phyloP scores from a whole-genome alignment of 495 filamentous ascomycete genomes.

The Letharia columbiana region DNA sequence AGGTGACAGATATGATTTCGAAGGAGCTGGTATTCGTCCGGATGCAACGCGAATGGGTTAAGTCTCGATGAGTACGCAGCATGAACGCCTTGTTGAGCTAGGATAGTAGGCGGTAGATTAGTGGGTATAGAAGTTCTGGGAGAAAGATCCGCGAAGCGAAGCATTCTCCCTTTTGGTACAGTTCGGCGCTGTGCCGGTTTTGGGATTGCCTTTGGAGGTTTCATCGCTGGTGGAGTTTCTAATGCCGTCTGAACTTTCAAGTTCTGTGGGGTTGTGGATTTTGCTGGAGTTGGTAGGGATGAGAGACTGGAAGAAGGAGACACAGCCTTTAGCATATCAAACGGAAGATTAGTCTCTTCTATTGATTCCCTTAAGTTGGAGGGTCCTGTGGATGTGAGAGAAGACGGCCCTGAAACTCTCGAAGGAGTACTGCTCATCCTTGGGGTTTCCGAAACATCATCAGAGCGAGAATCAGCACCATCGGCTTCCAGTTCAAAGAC shows the following conservation, averaged over 20 bases:
- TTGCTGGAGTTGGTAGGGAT: constrained; percentile 23
- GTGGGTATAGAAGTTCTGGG: constrained; percentile 77
- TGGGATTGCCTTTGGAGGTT: constrained; percentile 4
- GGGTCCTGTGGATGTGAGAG: constrained; percentile 20
- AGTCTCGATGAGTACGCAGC: constrained; percentile 85
- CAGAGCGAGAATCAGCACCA: constrained; percentile 10
- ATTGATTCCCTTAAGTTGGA: constrained; percentile 19
- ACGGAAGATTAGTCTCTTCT: constrained; percentile 13
- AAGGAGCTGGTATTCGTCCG: constrained; percentile 73
- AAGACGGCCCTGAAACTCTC: constrained; percentile 23
- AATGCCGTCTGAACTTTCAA: background rate
- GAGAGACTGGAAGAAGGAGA: constrained; percentile 22
- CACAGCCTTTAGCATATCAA: constrained; percentile 14
- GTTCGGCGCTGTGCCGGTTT: constrained; percentile 10
- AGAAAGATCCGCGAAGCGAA: constrained; percentile 38
- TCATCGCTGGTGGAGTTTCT: constrained; percentile 12
- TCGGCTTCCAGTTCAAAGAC: constrained; percentile 11
- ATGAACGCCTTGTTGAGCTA: constrained; percentile 77
- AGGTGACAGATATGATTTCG: constrained; percentile 72
- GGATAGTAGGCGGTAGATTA: constrained; percentile 59
- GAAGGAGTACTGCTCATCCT: constrained; percentile 23
- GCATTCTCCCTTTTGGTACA: constrained; percentile 15
- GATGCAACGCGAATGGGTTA: constrained; percentile 80
- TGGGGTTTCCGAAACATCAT: constrained; percentile 22
- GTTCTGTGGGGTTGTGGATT: constrained; percentile 19